Base-by-base conservation (phyloP, 2,329 filamentous ascomycete genomes). In the Penicillium decumbens region DNA sequence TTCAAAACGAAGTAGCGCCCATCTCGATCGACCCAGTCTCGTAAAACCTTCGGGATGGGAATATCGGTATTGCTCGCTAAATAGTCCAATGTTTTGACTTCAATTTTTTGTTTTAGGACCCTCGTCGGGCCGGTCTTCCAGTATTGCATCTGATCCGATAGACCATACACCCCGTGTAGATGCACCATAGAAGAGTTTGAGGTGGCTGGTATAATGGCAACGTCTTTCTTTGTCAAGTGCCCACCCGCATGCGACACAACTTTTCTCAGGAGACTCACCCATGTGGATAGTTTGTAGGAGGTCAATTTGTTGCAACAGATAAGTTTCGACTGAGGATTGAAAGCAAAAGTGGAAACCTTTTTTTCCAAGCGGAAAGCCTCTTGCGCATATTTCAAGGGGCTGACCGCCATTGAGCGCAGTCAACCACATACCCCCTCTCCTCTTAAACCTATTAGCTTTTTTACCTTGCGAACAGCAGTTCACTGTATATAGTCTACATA, bases 51-150 rank as follows among this genome's bases (percentile, higher is more conserved):
- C n/a, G 56, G 52, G 6, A 49, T 37, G 13, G 54, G 54, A 28
- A 57, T 55, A 12, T 49, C 18, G 27, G 49, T 18, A 43, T 51
- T 2, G n/a, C 33, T 41, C 20, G 49, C 47, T 7, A 60, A 39
- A 40, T 48, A 40, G 0, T 47, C 13, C 25, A 55, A 18, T 24
- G 43, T 50, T 43, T 51, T 47, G 2, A 51, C 47, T 47, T 60
- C 56, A 18, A 46, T 32, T 24, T 41, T 41, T 54, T 35, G 49
- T 39, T 40, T 46, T 51, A 9, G 41, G 51, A 6, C 50, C 58
- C 8, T 59, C 54, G 32, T 58, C 49, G 13, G 56, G 50, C 8
- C 52, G 50, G 30, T 59, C 54, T 47, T 60, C 55, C 37, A 57
- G 18, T 13, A 59, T 59, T 35, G 50, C 40, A 49, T 57, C 56